Conservation (phyloP, 208 protist species). For the Crithidia acanthocephali region DNA sequence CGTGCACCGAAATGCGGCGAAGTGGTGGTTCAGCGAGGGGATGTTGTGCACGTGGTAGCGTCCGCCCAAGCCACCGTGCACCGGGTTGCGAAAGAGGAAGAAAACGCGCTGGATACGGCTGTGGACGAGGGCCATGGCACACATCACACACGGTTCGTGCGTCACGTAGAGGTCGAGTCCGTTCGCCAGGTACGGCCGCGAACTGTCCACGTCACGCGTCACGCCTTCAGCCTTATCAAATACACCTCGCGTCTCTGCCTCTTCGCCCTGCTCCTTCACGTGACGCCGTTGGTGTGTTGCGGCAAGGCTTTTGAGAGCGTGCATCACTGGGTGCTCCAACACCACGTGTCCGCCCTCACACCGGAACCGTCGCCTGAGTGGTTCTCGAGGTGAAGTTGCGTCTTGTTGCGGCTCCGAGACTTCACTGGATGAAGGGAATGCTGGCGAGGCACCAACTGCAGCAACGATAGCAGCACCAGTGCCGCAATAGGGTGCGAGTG, state of each 20-base stretch:
- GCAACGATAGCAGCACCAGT: neutral
- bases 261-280: neutral
- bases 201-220: conserved; percentile 1
- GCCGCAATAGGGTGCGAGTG: conserved; percentile 46
- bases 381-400: neutral
- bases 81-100: conserved; percentile 72
- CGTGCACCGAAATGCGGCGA: conserved; percentile 60
- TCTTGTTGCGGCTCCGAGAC: no score
- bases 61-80: conserved; percentile 75
- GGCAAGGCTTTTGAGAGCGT: conserved; percentile 68
- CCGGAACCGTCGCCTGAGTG: neutral
- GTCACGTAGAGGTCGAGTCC: conserved; percentile 85
- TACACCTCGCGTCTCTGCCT: neutral
- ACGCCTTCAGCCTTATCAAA: neutral
- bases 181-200: conserved; percentile 88
- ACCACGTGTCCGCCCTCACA: conserved; percentile 20
- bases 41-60: conserved; percentile 72
- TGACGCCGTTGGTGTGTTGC: conserved; percentile 20
- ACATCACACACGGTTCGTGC: conserved; percentile 95
- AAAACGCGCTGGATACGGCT: conserved; percentile 86
- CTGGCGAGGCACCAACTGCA: neutral
- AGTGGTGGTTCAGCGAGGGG: conserved; percentile 90
- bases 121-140: conserved; percentile 95
- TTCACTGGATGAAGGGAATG: no score
- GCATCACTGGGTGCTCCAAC: conserved; percentile 81